Evolutionary conservation across 2,329 filamentous ascomycete species (phyloP).

Genomic region (Alternaria gansuensis): DNA sequence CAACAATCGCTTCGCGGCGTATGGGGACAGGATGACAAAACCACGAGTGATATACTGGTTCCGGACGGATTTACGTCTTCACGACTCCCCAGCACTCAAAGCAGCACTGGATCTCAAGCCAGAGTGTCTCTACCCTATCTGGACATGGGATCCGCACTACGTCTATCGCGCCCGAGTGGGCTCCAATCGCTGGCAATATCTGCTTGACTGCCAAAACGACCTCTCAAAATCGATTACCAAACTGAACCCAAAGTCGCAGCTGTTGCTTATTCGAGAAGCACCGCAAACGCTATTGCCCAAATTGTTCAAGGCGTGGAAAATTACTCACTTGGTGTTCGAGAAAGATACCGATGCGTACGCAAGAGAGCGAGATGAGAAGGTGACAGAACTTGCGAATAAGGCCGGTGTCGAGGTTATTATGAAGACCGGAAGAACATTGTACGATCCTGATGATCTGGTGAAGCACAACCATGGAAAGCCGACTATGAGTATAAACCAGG

Average conservation of each 20-base stretch:
- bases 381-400: conserved; percentile 67
- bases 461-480: conserved; percentile 71
- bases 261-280: conserved; percentile 76
- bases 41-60: conserved; percentile 79
- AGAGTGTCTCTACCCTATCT: conserved; percentile 75
- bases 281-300: conserved; percentile 76
- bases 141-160: conserved; percentile 84
- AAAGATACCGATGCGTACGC: conserved; percentile 80
- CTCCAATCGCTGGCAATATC: conserved; percentile 76
- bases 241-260: conserved; percentile 74
- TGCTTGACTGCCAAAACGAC: conserved; percentile 76
- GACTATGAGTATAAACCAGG: conserved; percentile 76
- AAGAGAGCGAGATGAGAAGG: conserved; percentile 67
- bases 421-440: conserved; percentile 72
- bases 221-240: conserved; percentile 72
- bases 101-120: conserved; percentile 76
- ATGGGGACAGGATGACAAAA: conserved; percentile 41
- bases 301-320: conserved; percentile 75
- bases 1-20: neutral
- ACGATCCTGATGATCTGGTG: conserved; percentile 76
- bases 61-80: conserved; percentile 77
- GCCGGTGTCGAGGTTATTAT: conserved; percentile 75
- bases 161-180: conserved; percentile 76
- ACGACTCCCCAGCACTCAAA: conserved; percentile 77
- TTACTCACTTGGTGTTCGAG: conserved; percentile 80